A percentile compares a stretch with the other conserved stretches of the same genome.
phyloP scores from a whole-genome alignment of 2,329 filamentous ascomycete species.

The Penicillium corylophilum region DNA sequence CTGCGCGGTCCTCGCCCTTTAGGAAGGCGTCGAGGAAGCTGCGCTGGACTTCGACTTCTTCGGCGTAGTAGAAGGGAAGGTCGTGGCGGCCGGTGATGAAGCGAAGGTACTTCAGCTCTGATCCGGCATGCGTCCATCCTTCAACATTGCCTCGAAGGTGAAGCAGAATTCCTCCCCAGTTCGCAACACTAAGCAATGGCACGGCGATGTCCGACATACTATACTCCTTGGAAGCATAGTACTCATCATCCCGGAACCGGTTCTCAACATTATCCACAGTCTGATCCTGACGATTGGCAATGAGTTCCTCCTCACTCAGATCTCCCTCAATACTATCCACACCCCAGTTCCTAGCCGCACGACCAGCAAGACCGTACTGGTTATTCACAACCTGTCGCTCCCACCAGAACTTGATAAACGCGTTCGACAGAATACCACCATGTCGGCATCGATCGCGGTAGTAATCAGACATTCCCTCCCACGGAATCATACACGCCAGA shows the following conservation, averaged over 20 bases:
- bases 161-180: conserved; percentile 69
- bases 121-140: conserved; percentile 63
- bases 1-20: conserved; percentile 61
- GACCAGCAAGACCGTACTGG: conserved; percentile 62
- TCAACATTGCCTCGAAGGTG: conserved; percentile 69
- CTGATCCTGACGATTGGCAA: conserved; percentile 42
- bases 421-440: conserved; percentile 60
- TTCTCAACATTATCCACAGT: conserved; percentile 50
- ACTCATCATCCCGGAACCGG: conserved; percentile 61
- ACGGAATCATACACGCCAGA: conserved; percentile 53
- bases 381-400: conserved; percentile 65
- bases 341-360: conserved; percentile 54
- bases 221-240: conserved; percentile 67
- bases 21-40: conserved; percentile 71
- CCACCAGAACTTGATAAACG: conserved; percentile 66
- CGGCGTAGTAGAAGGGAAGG: conserved; percentile 68
- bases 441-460: conserved; percentile 60
- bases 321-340: conserved; percentile 45
- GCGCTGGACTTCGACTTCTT: conserved; percentile 66
- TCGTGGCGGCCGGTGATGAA: conserved; percentile 71
- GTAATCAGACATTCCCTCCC: conserved; percentile 59
- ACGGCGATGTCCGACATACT: conserved; percentile 65
- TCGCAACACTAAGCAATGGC: conserved; percentile 65
- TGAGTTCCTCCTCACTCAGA: conserved; percentile 35
- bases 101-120: conserved; percentile 66